These are phyloP conservation scores for Glutinoglossum americanum DNA, from an alignment of 495 filamentous ascomycete species.

Conservation along the genomic window DNA sequence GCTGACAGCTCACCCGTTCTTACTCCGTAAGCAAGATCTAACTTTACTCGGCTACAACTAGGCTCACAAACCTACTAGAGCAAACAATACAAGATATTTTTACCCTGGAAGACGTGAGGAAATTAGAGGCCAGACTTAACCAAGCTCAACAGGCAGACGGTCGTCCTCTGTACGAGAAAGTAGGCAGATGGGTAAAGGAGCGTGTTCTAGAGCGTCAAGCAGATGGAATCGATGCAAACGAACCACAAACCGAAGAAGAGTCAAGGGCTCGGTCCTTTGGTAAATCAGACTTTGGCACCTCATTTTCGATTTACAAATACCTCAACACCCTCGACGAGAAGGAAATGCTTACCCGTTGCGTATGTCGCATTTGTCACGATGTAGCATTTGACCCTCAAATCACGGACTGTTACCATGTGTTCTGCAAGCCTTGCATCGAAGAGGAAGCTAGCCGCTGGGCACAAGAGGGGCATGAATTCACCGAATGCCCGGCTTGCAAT, in stretches of 20 bases:
- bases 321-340: slow-evolving; percentile 2
- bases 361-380: slow-evolving; percentile 2
- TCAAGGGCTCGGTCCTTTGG: not conserved
- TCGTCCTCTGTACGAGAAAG: not conserved
- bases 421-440: slow-evolving; percentile 4
- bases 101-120: slow-evolving; percentile 4
- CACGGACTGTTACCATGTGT: slow-evolving; percentile 5
- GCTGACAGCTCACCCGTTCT: not conserved
- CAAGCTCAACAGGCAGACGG: not conserved
- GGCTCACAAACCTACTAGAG: not conserved
- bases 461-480: not conserved
- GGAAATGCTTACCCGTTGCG: slow-evolving; percentile 3
- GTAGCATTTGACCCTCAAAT: slow-evolving; percentile 1
- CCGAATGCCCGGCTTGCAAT: not conserved
- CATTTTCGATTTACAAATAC: not conserved
- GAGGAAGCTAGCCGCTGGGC: not conserved
- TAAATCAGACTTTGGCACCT: not conserved
- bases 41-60: not conserved
- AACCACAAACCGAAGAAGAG: not conserved
- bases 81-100: not conserved
- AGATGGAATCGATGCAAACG: not conserved
- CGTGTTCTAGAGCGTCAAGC: not conserved
- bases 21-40: not conserved
- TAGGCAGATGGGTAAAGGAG: slow-evolving; percentile 2
- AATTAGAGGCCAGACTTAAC: slow-evolving; percentile 1